Evolutionary conservation across 2,329 filamentous ascomycete species (phyloP).

Genomic region (Hortaea werneckii): DNA sequence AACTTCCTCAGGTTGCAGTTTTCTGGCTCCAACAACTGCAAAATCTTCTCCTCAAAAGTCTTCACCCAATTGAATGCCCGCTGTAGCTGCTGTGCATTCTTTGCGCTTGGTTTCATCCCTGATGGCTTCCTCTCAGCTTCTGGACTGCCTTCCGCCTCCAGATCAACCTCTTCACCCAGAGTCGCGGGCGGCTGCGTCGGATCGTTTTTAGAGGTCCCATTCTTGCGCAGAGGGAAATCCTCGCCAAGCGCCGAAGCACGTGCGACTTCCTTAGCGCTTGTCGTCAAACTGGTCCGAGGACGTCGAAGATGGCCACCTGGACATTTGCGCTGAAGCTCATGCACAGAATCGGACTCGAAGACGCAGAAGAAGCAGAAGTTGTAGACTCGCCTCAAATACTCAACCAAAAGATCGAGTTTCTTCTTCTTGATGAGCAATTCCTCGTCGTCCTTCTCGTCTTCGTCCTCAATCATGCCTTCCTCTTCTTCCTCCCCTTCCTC

Average conservation of each 20-base stretch:
- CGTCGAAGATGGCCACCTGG: constrained; percentile 93
- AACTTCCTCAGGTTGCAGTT: constrained; percentile 80
- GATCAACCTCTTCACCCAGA: constrained; percentile 45
- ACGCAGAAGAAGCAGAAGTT: constrained; percentile 99
- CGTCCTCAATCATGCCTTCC: constrained; percentile 34
- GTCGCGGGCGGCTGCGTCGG: constrained; percentile 38
- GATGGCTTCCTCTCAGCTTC: constrained; percentile 57
- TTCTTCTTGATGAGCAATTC: constrained; percentile 90
- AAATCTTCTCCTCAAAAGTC: constrained; percentile 93
- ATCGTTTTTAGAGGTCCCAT: constrained; percentile 35
- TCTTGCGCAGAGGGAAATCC: constrained; percentile 64
- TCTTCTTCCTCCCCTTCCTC: constrained; percentile 55
- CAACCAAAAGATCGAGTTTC: constrained; percentile 87
- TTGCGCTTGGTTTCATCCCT: constrained; percentile 45
- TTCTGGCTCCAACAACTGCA: constrained; percentile 85
- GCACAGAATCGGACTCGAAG: constrained; percentile 93
- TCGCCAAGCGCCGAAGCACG: constrained; percentile 73
- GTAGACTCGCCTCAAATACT: constrained; percentile 92
- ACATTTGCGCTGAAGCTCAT: constrained; percentile 91
- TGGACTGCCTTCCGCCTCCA: constrained; percentile 30
- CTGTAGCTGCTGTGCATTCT: constrained; percentile 83
- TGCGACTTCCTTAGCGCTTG: constrained; percentile 73
- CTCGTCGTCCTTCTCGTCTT: constrained; percentile 82
- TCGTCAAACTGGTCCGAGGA: constrained; percentile 75
- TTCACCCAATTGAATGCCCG: constrained; percentile 98